Conservation (phyloP, 768 basidiomycete species). For the Pleurotus salmoneostramineus region DNA sequence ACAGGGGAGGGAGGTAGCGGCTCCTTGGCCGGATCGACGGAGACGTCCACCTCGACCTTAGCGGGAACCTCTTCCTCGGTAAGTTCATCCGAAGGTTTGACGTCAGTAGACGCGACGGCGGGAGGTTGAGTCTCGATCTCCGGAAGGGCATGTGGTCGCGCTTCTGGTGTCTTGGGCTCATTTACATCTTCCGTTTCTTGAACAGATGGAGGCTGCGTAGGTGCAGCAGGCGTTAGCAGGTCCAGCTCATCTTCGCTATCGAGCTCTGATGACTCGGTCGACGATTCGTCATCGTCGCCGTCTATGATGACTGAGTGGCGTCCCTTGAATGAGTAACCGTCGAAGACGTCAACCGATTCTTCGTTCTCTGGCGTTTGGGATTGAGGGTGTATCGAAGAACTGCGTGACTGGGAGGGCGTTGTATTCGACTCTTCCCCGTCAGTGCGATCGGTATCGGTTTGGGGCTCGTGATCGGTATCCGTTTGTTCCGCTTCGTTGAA, state of each 20-base stretch:
- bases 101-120: conserved; percentile 1
- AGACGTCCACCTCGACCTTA: neutral
- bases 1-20: neutral
- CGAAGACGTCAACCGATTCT: conserved; percentile 75
- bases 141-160: conserved; percentile 37
- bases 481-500: conserved; percentile 56
- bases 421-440: conserved; percentile 75
- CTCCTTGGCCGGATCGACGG: neutral
- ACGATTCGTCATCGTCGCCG: conserved; percentile 60
- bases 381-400: conserved; percentile 57
- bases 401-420: conserved; percentile 79
- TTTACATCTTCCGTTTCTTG: conserved; percentile 23
- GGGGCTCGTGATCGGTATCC: conserved; percentile 68
- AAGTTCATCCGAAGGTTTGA: conserved; percentile 19
- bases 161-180: conserved; percentile 79
- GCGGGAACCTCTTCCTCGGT: conserved; percentile 8
- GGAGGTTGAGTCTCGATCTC: conserved; percentile 7
- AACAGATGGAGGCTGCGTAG: neutral
- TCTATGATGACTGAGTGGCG: conserved; percentile 76
- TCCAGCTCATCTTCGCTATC: conserved; percentile 41
- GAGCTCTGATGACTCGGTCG: conserved; percentile 29
- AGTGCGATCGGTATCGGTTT: conserved; percentile 66
- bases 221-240: conserved; percentile 20
- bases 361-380: conserved; percentile 31
- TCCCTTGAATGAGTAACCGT: conserved; percentile 93